Evolutionary conservation across 2,329 filamentous ascomycete species (phyloP).

Genomic region (Pseudopyricularia cyperi): DNA sequence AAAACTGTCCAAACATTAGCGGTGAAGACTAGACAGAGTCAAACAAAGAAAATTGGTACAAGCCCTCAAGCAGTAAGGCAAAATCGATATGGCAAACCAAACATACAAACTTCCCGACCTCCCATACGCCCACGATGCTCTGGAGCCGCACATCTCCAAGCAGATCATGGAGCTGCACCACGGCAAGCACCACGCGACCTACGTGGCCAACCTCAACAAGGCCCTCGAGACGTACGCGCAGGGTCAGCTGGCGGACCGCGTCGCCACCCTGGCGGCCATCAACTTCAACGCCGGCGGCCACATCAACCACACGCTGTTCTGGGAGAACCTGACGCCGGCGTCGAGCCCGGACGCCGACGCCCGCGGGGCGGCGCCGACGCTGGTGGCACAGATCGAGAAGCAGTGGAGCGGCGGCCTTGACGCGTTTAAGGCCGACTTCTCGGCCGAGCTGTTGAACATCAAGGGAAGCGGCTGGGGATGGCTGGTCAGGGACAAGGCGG

Average conservation of each 20-base stretch:
- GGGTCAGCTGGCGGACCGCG: slow-evolving; percentile 37
- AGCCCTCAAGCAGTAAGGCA: not conserved
- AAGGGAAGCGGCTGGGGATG: slow-evolving; percentile 85
- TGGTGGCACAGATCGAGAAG: slow-evolving; percentile 46
- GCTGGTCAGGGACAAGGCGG: slow-evolving; percentile 54
- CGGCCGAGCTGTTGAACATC: slow-evolving; percentile 51
- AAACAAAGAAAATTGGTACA: not conserved
- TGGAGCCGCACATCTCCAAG: slow-evolving; percentile 62
- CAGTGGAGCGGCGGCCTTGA: slow-evolving; percentile 61
- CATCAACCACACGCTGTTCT: slow-evolving; percentile 56
- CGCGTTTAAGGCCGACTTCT: slow-evolving; percentile 53
- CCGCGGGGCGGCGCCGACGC: slow-evolving; percentile 15
- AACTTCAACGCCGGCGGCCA: slow-evolving; percentile 58
- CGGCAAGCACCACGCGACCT: slow-evolving; percentile 88
- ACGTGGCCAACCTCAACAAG: slow-evolving; percentile 79
- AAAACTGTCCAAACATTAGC: too few species aligned
- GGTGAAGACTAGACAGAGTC: not conserved
- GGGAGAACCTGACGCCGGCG: slow-evolving; percentile 56
- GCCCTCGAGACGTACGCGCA: slow-evolving; percentile 59
- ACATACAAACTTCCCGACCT: slow-evolving; percentile 16
- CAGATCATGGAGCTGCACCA: slow-evolving; percentile 97
- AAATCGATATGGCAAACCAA: not conserved
- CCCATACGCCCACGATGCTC: slow-evolving; percentile 23
- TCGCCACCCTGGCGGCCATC: slow-evolving; percentile 46
- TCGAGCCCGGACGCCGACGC: slow-evolving; percentile 40